Percentiles rank a stretch among this genome's conserved stretches.
These are phyloP conservation scores for Rosa rugosa DNA, from an alignment of 306 rosid genomes.

Conservation along the genomic window DNA sequence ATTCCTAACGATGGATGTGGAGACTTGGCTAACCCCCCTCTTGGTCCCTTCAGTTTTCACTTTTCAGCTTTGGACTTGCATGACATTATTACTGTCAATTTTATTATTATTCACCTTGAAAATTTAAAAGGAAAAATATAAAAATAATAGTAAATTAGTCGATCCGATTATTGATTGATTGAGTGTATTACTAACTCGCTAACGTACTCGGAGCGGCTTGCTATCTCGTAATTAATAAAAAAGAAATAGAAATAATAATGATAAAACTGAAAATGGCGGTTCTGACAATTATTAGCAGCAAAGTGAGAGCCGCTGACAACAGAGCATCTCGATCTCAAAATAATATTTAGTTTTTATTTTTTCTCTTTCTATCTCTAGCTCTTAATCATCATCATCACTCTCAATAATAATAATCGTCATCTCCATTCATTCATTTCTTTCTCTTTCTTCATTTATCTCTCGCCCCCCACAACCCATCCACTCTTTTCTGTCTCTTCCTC, in stretches of 20 bases:
- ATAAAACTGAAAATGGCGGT: conserved; percentile 1
- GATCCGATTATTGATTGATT: too few species aligned
- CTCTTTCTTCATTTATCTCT: conserved; percentile 34
- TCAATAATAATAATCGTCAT: conserved; percentile 14
- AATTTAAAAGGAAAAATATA: not conserved
- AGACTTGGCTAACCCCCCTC: not conserved
- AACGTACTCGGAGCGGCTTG: too few species aligned
- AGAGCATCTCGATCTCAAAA: conserved; percentile 28
- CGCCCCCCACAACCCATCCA: conserved; percentile 31
- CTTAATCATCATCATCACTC: conserved; percentile 33
- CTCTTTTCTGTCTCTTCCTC: conserved; percentile 10
- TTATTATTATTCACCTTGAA: not conserved
- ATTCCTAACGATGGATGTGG: conserved; percentile 20
- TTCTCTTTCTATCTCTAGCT: conserved; percentile 20
- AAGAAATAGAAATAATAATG: not conserved
- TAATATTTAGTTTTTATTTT: not conserved
- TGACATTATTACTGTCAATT: not conserved
- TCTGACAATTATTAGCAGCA: conserved; percentile 44
- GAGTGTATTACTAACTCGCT: too few species aligned
- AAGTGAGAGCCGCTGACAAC: conserved; percentile 50
- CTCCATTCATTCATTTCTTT: conserved; percentile 35
- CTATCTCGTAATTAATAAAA: too few species aligned
- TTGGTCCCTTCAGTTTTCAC: conserved; percentile 4
- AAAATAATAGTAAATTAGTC: too few species aligned
- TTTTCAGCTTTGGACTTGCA: not conserved